phyloP scores from a whole-genome alignment of 176 grass and related monocot species.

The Carex scoparia region DNA sequence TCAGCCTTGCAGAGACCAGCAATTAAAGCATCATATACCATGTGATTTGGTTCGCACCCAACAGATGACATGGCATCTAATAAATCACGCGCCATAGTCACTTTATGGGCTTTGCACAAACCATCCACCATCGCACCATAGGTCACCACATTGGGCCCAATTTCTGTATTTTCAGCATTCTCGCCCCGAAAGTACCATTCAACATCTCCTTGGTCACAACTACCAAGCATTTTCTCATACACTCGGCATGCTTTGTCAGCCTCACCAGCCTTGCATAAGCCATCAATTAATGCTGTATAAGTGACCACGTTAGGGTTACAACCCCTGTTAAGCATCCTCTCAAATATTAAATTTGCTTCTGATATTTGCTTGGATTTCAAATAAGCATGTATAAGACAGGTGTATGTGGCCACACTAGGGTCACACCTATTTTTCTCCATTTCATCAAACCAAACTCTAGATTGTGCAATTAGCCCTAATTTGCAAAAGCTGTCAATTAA shows the following conservation, averaged over 20 bases:
- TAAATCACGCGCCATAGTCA: slow-evolving; percentile 60
- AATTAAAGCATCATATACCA: slow-evolving; percentile 90
- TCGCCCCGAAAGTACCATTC: slow-evolving; percentile 52
- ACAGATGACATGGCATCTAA: slow-evolving; percentile 61
- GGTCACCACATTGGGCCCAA: slow-evolving; percentile 78
- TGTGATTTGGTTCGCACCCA: slow-evolving; percentile 76
- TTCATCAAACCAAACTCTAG: slow-evolving; percentile 65
- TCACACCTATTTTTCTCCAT: slow-evolving; percentile 61
- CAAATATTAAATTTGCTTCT: slow-evolving; percentile 66
- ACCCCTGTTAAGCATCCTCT: slow-evolving; percentile 60
- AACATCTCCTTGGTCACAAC: slow-evolving; percentile 41
- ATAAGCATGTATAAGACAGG: slow-evolving; percentile 89
- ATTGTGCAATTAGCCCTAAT: slow-evolving; percentile 71
- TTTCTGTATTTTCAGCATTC: slow-evolving; percentile 12
- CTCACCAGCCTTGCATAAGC: slow-evolving; percentile 80
- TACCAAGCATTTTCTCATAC: slow-evolving; percentile 62
- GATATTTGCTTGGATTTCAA: slow-evolving; percentile 67
- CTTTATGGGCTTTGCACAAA: slow-evolving; percentile 91
- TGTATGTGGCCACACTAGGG: slow-evolving; percentile 87
- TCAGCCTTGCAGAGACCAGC: slow-evolving; percentile 88
- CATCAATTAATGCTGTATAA: slow-evolving; percentile 86
- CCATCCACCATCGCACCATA: slow-evolving; percentile 95
- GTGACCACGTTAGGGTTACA: slow-evolving; percentile 78
- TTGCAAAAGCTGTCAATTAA: slow-evolving; percentile 97
- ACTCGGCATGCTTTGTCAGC: slow-evolving; percentile 63